phyloP scores from a whole-genome alignment of 768 basidiomycete species.

The Lactarius quietus region DNA sequence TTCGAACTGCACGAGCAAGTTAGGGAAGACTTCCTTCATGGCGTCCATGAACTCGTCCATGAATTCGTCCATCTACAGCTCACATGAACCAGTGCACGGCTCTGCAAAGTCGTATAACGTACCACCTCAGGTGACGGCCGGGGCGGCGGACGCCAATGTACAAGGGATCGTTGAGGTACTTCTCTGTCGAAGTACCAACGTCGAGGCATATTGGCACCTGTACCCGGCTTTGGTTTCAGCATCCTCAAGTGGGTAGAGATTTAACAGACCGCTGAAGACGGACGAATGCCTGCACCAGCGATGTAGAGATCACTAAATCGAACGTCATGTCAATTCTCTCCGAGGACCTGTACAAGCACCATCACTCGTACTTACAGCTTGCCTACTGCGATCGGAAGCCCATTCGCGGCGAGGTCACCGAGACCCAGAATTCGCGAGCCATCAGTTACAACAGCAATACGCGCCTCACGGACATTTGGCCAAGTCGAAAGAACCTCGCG shows the following conservation, averaged over 20 bases:
- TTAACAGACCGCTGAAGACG: slow-evolving; percentile 55
- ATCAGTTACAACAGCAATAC: slow-evolving; percentile 91
- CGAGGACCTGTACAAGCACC: background rate
- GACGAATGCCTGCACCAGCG: slow-evolving; percentile 54
- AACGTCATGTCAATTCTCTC: slow-evolving; percentile 11
- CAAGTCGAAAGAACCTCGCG: slow-evolving; percentile 66
- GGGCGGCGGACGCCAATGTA: slow-evolving; percentile 76
- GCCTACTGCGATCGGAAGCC: slow-evolving; percentile 85
- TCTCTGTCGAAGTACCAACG: slow-evolving; percentile 83
- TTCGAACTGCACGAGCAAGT: slow-evolving; percentile 85
- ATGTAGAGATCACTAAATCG: slow-evolving; percentile 16
- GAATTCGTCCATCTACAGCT: slow-evolving; percentile 70
- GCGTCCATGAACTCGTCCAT: slow-evolving; percentile 94
- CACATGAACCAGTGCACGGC: slow-evolving; percentile 41
- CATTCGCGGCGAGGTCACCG: slow-evolving; percentile 78
- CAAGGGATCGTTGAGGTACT: slow-evolving; percentile 78
- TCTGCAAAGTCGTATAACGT: background rate
- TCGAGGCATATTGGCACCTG: slow-evolving; percentile 72
- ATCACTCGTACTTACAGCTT: slow-evolving; percentile 52
- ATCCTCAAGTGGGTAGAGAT: background rate
- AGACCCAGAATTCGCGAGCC: slow-evolving; percentile 89
- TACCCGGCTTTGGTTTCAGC: background rate
- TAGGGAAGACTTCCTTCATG: slow-evolving; percentile 70
- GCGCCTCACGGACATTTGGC: slow-evolving; percentile 67
- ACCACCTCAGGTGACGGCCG: slow-evolving; percentile 31